Base-by-base conservation (phyloP, 148 eudicot genomes). In the Chenopodium formosanum region DNA sequence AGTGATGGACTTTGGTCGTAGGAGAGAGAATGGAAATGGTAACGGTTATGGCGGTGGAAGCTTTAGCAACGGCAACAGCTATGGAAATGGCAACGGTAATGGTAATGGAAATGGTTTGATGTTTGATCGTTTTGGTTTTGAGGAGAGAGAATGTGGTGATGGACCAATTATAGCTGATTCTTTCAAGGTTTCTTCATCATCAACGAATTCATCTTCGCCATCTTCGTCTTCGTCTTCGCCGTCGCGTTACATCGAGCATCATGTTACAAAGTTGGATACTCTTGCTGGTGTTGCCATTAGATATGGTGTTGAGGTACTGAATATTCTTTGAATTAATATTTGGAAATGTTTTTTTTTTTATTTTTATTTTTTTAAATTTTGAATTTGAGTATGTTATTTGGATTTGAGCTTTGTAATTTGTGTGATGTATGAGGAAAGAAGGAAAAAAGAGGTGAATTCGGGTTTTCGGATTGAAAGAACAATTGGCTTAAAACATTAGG, bases 281-380 rank as follows among this genome's bases (percentile, higher is more conserved):
- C 92, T 94, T 53, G 98, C 93, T 40, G 97, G 97, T 50, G 83
- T 94, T 52, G 98, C 98, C 4, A 94, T 94, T 73, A 90, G 91
- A 79, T 94, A 92, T 71, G 98, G 98, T 60, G 97, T 94, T 81
- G 98, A 92, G 98, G 98, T 94, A 86, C 86, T 62, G 67, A 19
- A 48, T 25, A 17, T 83, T 29, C 23, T 22, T 40, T 16, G 9
- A 52, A 70, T 5, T 56, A 4, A 40, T 40, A 40, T 40, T 40
- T 40, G 44, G 44, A 40, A 40, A 31, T 31, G 32, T 31, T 31
- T 31, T 4, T 56, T 72, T 20, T 46, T 69, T 40, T 5, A 7
- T 37, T 63, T 75, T 16, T 60, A 29, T 27, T 63, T 75, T 16
- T 60, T 52, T 10, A 4, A 2, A 1, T 29, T 17, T 0, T 76